Percentiles rank a stretch among this genome's conserved stretches.
phyloP scores from a whole-genome alignment of 2,329 filamentous ascomycete genomes.

The Colletotrichum eleusines region DNA sequence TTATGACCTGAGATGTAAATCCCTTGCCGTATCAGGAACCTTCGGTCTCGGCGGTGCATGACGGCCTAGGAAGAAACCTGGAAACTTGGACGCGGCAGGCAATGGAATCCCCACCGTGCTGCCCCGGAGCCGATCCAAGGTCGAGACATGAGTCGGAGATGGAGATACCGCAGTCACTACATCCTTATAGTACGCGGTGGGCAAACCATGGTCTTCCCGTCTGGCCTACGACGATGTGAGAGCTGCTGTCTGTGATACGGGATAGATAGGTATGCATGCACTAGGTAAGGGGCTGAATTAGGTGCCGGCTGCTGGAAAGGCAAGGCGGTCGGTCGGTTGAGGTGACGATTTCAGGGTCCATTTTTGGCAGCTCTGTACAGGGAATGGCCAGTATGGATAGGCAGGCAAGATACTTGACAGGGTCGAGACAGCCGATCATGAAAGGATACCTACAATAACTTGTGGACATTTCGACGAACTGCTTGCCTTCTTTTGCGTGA shows the following conservation, averaged over 20 bases:
- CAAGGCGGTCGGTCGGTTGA: neutral
- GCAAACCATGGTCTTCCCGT: neutral
- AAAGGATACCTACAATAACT: constrained; percentile 4
- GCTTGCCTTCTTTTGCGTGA: neutral
- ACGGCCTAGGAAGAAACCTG: constrained; percentile 30
- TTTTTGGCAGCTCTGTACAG: constrained; percentile 17
- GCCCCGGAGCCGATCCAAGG: constrained; percentile 19
- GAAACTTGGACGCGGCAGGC: constrained; percentile 25
- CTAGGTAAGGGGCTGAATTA: neutral
- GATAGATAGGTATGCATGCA: neutral
- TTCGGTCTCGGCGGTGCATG: constrained; percentile 29
- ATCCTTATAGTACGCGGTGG: constrained; percentile 1
- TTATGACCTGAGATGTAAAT: constrained; percentile 18
- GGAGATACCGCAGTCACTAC: constrained; percentile 15
- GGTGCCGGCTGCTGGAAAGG: constrained; percentile 1
- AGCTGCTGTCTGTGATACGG: neutral
- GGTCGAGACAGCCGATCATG: constrained; percentile 13
- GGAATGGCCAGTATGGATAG: constrained; percentile 4
- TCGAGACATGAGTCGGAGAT: constrained; percentile 33
- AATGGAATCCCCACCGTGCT: constrained; percentile 22
- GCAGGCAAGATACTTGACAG: constrained; percentile 2
- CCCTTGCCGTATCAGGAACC: constrained; percentile 30
- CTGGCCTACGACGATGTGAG: constrained; percentile 1
- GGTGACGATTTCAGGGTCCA: constrained; percentile 31
- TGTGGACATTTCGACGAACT: constrained; percentile 29